Percentiles rank a stretch among this genome's conserved stretches.
Conservation (phyloP, 1,139 yeast genomes). For the Yamadazyma jaroonii region DNA sequence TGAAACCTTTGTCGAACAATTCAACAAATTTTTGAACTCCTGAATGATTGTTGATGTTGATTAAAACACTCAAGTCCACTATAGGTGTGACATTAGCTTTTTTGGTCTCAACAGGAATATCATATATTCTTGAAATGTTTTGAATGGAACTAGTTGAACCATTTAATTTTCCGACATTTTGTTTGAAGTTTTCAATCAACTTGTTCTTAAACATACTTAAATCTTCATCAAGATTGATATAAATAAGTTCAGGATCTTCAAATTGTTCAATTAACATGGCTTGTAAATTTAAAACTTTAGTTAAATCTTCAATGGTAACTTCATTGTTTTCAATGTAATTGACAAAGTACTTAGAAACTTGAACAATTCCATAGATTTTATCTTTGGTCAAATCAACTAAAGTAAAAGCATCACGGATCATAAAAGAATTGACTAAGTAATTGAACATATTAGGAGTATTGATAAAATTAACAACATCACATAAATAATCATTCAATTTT, state of each 20-base stretch:
- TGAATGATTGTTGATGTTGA: slow-evolving; percentile 27
- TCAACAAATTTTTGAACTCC: slow-evolving; percentile 30
- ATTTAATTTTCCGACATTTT: slow-evolving; percentile 4
- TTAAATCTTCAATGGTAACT: slow-evolving; percentile 11
- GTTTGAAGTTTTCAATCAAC: slow-evolving; percentile 19
- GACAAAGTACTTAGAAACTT: slow-evolving; percentile 25
- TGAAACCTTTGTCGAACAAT: slow-evolving; percentile 26
- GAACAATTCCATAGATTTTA: slow-evolving; percentile 34
- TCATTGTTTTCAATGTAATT: slow-evolving; percentile 11
- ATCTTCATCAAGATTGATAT: slow-evolving; percentile 38
- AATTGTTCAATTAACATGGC: slow-evolving; percentile 47
- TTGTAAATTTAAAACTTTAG: slow-evolving; percentile 29
- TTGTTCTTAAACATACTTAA: slow-evolving; percentile 24
- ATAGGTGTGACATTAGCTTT: slow-evolving; percentile 10
- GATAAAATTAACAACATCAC: slow-evolving; percentile 23
- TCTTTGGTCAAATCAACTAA: slow-evolving; percentile 29
- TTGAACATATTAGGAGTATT: slow-evolving; percentile 1
- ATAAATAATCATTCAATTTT: slow-evolving; percentile 29
- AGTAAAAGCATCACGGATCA: slow-evolving; percentile 27
- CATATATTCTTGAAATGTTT: slow-evolving; percentile 17
- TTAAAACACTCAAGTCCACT: slow-evolving; percentile 26
- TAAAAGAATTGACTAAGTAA: slow-evolving; percentile 25
- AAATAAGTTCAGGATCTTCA: slow-evolving; percentile 51
- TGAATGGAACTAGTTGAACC: slow-evolving; percentile 20
- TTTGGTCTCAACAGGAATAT: slow-evolving; percentile 6